These are phyloP conservation scores for Peribolospora baueri DNA, from an alignment of 768 basidiomycete genomes.

Conservation along the genomic window DNA sequence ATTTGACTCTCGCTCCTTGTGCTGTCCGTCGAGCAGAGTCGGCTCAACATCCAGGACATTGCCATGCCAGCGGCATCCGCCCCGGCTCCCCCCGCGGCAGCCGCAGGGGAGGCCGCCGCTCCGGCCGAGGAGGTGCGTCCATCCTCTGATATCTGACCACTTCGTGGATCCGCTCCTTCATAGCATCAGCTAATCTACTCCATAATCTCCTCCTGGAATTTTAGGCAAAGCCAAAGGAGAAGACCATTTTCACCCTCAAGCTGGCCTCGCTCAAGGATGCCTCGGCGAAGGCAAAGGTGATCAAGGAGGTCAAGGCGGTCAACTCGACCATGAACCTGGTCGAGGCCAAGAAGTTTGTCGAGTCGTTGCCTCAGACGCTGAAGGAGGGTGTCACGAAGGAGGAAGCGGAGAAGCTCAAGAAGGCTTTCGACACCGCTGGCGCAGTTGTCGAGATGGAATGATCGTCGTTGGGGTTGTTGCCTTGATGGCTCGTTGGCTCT, in stretches of 20 bases:
- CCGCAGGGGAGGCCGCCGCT: conserved; percentile 32
- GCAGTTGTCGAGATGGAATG: conserved; percentile 57
- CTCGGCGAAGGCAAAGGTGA: conserved; percentile 79
- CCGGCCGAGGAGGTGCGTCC: conserved; percentile 36
- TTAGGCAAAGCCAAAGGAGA: conserved; percentile 91
- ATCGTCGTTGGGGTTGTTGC: too few species aligned
- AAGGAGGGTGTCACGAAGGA: conserved; percentile 93
- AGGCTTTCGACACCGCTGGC: conserved; percentile 67
- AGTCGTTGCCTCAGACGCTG: conserved; percentile 69
- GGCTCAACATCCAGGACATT: conserved; percentile 90
- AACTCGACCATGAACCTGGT: conserved; percentile 90
- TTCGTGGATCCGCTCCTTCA: neutral
- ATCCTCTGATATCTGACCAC: neutral
- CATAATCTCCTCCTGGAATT: neutral
- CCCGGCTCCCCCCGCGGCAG: conserved; percentile 27
- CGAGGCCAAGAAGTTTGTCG: conserved; percentile 99
- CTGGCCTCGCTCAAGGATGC: conserved; percentile 74
- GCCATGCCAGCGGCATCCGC: conserved; percentile 41
- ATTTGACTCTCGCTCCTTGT: neutral
- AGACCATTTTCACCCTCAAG: conserved; percentile 87
- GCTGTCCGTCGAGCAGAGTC: conserved; percentile 31
- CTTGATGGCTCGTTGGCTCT: too few species aligned
- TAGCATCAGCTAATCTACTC: neutral
- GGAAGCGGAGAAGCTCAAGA: conserved; percentile 87
- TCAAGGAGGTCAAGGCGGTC: conserved; percentile 86